Percentiles rank a stretch among this genome's conserved stretches.
Evolutionary conservation across 306 rosid species (phyloP).

Genomic region (Trifolium repens): DNA sequence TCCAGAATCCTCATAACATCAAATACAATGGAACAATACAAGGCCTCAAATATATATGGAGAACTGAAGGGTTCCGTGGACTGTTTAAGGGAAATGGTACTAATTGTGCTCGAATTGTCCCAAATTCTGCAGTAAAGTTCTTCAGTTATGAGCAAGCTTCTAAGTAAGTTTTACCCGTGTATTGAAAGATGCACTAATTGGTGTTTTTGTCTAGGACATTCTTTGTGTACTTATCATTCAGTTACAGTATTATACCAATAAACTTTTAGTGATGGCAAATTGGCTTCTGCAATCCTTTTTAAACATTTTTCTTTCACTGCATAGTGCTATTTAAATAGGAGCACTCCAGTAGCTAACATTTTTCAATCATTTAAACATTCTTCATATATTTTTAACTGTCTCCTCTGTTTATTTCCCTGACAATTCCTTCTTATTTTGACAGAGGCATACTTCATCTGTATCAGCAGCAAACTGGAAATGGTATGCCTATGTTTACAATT

Average conservation of each 20-base stretch:
- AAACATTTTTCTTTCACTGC: constrained; percentile 2
- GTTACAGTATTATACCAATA: constrained; percentile 26
- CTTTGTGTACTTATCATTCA: constrained; percentile 12
- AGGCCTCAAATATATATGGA: constrained; percentile 94
- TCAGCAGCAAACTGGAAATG: constrained; percentile 81
- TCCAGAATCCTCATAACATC: constrained; percentile 89
- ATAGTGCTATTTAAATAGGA: not conserved
- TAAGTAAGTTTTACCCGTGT: constrained; percentile 59
- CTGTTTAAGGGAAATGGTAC: constrained; percentile 96
- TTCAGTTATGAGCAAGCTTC: constrained; percentile 99
- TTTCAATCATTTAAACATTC: constrained; percentile 31
- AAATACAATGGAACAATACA: constrained; percentile 94
- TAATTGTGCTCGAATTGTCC: constrained; percentile 96
- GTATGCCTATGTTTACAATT: constrained; percentile 56
- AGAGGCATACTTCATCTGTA: constrained; percentile 82
- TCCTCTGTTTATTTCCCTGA: constrained; percentile 36
- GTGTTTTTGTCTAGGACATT: constrained; percentile 7
- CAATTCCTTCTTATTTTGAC: constrained; percentile 43
- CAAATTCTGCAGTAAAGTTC: constrained; percentile 97
- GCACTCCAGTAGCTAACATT: constrained; percentile 6
- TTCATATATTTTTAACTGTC: constrained; percentile 9
- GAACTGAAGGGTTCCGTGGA: constrained; percentile 95
- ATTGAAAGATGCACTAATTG: constrained; percentile 6
- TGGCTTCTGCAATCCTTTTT: constrained; percentile 29
- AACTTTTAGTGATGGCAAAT: constrained; percentile 5